A percentile compares a stretch with the other conserved stretches of the same genome.
These are phyloP conservation scores for Echium plantagineum DNA, from an alignment of 257 asterid genomes.

Conservation along the genomic window DNA sequence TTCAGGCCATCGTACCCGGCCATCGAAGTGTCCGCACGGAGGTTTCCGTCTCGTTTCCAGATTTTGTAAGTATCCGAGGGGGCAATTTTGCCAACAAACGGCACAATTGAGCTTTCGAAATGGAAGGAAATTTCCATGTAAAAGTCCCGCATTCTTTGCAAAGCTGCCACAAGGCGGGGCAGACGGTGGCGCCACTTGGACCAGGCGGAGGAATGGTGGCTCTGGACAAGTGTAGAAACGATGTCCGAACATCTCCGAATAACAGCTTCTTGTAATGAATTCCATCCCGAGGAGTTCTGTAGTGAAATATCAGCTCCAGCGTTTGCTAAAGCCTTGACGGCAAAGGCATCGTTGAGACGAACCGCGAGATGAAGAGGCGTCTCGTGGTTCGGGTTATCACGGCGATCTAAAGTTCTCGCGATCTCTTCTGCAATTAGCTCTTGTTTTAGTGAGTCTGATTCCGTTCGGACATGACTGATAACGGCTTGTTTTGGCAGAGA, in stretches of 20 bases:
- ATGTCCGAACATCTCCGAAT: slow-evolving; percentile 71
- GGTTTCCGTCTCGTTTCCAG: slow-evolving; percentile 91
- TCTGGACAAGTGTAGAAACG: slow-evolving; percentile 53
- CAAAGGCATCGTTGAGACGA: slow-evolving; percentile 59
- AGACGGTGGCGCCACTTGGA: slow-evolving; percentile 89
- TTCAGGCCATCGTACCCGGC: slow-evolving; percentile 91
- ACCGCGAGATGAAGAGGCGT: slow-evolving; percentile 94
- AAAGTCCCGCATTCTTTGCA: slow-evolving; percentile 86
- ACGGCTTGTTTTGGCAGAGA: slow-evolving; percentile 46
- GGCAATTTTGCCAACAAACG: slow-evolving; percentile 81
- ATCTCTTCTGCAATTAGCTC: slow-evolving; percentile 56
- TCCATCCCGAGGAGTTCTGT: slow-evolving; percentile 93
- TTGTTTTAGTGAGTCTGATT: slow-evolving; percentile 52
- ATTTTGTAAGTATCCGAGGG: slow-evolving; percentile 93
- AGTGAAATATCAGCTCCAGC: slow-evolving; percentile 88
- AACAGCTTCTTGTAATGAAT: slow-evolving; percentile 77
- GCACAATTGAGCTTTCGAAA: slow-evolving; percentile 90
- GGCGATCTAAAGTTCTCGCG: slow-evolving; percentile 64
- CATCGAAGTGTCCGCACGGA: slow-evolving; percentile 84
- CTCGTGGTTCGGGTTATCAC: slow-evolving; percentile 61
- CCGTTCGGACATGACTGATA: slow-evolving; percentile 40
- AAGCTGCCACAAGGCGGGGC: slow-evolving; percentile 70
- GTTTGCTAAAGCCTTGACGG: slow-evolving; percentile 44
- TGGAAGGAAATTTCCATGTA: slow-evolving; percentile 94
- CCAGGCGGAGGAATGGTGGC: slow-evolving; percentile 81